Base-by-base conservation (phyloP, 257 asterid genomes). In the Solanum habrochaites region DNA sequence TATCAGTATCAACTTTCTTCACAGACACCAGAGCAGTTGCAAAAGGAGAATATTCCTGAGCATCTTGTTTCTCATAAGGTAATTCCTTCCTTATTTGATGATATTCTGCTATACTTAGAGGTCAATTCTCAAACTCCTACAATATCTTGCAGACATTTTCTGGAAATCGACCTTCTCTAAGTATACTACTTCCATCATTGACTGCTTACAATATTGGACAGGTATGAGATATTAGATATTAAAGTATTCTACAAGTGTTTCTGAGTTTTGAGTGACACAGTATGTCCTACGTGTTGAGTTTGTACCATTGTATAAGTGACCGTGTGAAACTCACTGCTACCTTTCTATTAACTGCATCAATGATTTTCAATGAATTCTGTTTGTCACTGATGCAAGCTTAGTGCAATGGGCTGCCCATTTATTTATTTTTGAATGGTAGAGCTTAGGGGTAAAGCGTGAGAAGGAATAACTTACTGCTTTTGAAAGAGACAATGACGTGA, bases 91-190 rank as follows among this genome's bases (percentile, higher is more conserved):
- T 74, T 60, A 29, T 80, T 84, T 80, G 80, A 60, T 60, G 35
- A 85, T 60, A 25, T 20, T 84, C 72, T 70, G 82, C 66, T 67
- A 89, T 86, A 85, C 83, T 88, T 37, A 12, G 40, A 81, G 64
- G 29, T 81, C 29, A 31, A 10, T 81, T 49, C 85, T 81, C 42
- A 81, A 81, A 81, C 45, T 81, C 85, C 42, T 81, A 20, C 69
- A 29, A 81, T 81, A 81, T 81, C 66, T 81, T 88, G 91, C 95
- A 97, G 99, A 97, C 98, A 27, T 97, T 97, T 92, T 91, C 98
- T 21, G 99, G 99, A 73, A 96, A 97, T 90, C 95, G 99, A 49
- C 99, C 99, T 71, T 97, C 99, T 88, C 92, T 97, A 87, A 97
- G 99, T 94, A 90, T 97, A 86, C 94, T 97, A 66, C 97, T 97